A percentile compares a stretch with the other conserved stretches of the same genome.
Evolutionary conservation across 176 grass and related monocot species (phyloP).

Genomic region (Secale cereale): DNA sequence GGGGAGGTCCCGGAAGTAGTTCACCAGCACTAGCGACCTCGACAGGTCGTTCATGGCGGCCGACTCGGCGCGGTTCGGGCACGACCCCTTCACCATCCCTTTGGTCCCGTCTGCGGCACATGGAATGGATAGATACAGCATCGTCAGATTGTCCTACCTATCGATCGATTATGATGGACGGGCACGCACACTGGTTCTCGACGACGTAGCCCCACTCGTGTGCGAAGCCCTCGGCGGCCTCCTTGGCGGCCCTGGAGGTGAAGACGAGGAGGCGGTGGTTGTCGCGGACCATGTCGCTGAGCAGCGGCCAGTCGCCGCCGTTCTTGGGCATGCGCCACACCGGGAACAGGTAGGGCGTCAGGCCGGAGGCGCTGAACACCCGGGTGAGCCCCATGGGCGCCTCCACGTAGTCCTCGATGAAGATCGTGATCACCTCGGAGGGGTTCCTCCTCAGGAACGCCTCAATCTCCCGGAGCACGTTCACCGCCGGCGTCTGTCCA

Average conservation of each 20-base stretch:
- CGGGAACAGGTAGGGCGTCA: constrained; percentile 58
- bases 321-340: constrained; percentile 70
- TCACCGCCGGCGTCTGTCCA: constrained; percentile 43
- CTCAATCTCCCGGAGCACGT: constrained; percentile 71
- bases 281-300: constrained; percentile 78
- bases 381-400: constrained; percentile 66
- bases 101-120: constrained; percentile 51
- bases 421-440: constrained; percentile 70
- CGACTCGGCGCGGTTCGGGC: constrained; percentile 71
- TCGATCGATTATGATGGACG: neutral
- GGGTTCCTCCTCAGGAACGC: constrained; percentile 62
- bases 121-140: too few species aligned
- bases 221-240: constrained; percentile 63
- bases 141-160: too few species aligned
- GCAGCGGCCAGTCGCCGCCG: constrained; percentile 81
- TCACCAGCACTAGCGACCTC: constrained; percentile 84
- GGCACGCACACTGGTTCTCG: constrained; percentile 73
- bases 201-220: constrained; percentile 91
- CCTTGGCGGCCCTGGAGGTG: constrained; percentile 79
- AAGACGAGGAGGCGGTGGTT: constrained; percentile 75
- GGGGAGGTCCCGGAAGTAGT: constrained; percentile 68
- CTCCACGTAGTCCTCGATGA: constrained; percentile 88
- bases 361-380: constrained; percentile 72
- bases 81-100: constrained; percentile 65
- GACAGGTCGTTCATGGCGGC: constrained; percentile 68